Conservation (phyloP, 2,329 filamentous ascomycete species). For the Claviceps sp. region DNA sequence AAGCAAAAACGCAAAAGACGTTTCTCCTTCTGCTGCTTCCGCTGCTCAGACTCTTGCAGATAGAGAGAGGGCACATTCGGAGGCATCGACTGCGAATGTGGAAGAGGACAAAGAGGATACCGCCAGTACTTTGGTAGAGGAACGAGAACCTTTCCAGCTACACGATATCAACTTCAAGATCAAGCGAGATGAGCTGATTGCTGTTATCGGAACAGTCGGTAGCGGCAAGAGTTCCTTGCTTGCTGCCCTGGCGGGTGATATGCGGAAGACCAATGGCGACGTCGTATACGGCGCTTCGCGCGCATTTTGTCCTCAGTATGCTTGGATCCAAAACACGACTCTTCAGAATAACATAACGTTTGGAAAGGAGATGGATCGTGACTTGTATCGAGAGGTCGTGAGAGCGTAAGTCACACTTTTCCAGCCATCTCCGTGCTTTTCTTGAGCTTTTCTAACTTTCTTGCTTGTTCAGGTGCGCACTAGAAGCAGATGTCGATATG, state of each 20-base stretch:
- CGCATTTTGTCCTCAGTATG: conserved; percentile 90
- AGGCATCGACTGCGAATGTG: conserved; percentile 19
- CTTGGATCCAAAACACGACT: conserved; percentile 92
- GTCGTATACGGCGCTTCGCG: conserved; percentile 65
- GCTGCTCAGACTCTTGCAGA: conserved; percentile 11
- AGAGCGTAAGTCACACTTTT: conserved; percentile 39
- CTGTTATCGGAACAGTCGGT: conserved; percentile 79
- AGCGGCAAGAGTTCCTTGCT: conserved; percentile 85
- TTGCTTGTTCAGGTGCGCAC: conserved; percentile 46
- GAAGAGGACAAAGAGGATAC: conserved; percentile 33
- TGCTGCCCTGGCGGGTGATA: conserved; percentile 81
- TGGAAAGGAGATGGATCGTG: conserved; percentile 60
- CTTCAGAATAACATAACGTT: conserved; percentile 85
- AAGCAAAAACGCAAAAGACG: conserved; percentile 25
- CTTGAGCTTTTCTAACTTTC: neutral
- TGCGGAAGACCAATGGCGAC: conserved; percentile 68
- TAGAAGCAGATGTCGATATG: conserved; percentile 80
- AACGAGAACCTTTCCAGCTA: conserved; percentile 58
- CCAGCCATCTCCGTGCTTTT: neutral
- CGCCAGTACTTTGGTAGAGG: conserved; percentile 42
- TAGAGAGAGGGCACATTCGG: conserved; percentile 18
- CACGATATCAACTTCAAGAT: conserved; percentile 54
- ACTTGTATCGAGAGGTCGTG: conserved; percentile 77
- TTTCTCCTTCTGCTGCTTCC: conserved; percentile 11
- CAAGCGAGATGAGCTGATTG: conserved; percentile 63